phyloP scores from a whole-genome alignment of 1,284 basidiomycete species.

The Fomitopsis pinicola region DNA sequence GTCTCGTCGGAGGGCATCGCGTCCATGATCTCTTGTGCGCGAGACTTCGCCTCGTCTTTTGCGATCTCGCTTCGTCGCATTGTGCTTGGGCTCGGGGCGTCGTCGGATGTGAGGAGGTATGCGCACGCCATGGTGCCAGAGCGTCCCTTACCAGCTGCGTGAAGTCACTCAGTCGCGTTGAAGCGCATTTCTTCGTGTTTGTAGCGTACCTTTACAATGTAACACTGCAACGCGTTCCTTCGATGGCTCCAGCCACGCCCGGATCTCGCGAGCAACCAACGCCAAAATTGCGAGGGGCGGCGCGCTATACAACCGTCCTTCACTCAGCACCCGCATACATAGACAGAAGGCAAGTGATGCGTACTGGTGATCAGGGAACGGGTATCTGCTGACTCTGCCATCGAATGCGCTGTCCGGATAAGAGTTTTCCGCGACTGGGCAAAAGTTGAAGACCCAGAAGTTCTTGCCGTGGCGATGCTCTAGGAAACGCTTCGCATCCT shows the following conservation, averaged over 20 bases:
- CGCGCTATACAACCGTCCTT: conserved; percentile 41
- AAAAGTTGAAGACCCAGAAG: conserved; percentile 88
- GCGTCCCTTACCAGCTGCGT: conserved; percentile 72
- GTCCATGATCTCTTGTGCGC: conserved; percentile 48
- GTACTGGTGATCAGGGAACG: conserved; percentile 87
- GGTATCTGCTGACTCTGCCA: conserved; percentile 77
- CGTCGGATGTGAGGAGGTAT: conserved; percentile 65
- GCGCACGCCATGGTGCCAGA: conserved; percentile 81
- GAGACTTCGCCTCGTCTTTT: conserved; percentile 28
- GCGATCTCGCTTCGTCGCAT: conserved; percentile 42
- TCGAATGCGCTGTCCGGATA: conserved; percentile 60
- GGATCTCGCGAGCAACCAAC: conserved; percentile 75
- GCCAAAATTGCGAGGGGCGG: conserved; percentile 82
- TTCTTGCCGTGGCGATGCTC: conserved; percentile 70
- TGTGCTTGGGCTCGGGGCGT: conserved; percentile 41
- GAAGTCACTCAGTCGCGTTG: conserved; percentile 81
- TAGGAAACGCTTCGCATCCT: conserved; percentile 77
- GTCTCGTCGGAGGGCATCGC: conserved; percentile 37
- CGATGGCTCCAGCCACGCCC: conserved; percentile 70
- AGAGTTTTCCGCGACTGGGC: conserved; percentile 70
- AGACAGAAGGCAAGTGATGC: conserved; percentile 22
- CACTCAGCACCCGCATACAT: too few species aligned
- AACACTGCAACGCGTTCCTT: conserved; percentile 74
- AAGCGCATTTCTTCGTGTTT: conserved; percentile 51
- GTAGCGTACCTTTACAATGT: conserved; percentile 80